Conservation (phyloP, 1,284 basidiomycete species). For the Volvariella volvacea region DNA sequence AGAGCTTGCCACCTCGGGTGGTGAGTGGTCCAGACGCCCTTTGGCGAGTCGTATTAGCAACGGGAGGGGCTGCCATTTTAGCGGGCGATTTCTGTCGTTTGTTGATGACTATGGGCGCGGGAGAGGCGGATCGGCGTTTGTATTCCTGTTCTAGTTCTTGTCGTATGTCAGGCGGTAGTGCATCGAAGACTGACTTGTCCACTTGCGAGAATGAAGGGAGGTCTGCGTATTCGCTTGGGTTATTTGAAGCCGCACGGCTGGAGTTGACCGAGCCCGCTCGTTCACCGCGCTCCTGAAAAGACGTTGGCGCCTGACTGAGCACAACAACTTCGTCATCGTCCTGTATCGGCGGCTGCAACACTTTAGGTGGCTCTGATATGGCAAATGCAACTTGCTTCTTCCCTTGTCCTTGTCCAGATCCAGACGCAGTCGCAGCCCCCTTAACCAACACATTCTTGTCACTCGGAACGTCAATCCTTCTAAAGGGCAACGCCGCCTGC, state of each 20-base stretch:
- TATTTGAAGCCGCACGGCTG: not conserved
- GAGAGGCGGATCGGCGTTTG: slow-evolving; percentile 47
- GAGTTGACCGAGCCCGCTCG: not conserved
- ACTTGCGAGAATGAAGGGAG: slow-evolving; percentile 72
- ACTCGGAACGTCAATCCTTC: no score
- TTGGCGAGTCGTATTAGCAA: not conserved
- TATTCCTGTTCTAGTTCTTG: slow-evolving; percentile 67
- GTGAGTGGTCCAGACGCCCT: slow-evolving; percentile 8
- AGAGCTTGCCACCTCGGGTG: not conserved
- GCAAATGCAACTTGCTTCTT: no score
- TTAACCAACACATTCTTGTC: no score
- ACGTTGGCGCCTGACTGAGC: no score
- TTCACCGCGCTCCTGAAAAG: no score
- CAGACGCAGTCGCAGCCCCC: no score
- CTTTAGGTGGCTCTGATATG: no score
- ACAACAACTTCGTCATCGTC: not conserved
- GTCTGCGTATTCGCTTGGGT: slow-evolving; percentile 21
- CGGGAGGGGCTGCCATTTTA: slow-evolving; percentile 5
- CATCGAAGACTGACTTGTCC: slow-evolving; percentile 65
- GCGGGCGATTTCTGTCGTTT: slow-evolving; percentile 42
- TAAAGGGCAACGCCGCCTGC: not conserved
- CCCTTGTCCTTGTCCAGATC: no score
- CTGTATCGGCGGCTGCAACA: slow-evolving; percentile 25
- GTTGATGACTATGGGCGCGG: slow-evolving; percentile 16
- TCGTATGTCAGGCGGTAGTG: slow-evolving; percentile 65